Percentiles rank a stretch among this genome's conserved stretches.
phyloP scores from a whole-genome alignment of 306 rosid genomes.

The Cicer bijugum region DNA sequence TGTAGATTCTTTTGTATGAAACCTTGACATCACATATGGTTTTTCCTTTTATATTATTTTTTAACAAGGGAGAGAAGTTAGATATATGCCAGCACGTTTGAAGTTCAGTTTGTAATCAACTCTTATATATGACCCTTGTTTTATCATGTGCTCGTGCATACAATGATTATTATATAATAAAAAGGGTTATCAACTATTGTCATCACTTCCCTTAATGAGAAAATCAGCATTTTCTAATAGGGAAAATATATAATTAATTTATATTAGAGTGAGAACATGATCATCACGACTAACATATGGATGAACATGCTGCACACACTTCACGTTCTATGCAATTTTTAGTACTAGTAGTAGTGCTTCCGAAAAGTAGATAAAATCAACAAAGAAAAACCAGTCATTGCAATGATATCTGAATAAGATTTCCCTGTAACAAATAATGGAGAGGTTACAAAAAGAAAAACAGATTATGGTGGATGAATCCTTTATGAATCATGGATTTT shows the following conservation, averaged over 20 bases:
- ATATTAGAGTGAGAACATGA: constrained; percentile 46
- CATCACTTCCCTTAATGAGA: constrained; percentile 2
- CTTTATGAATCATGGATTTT: constrained; percentile 26
- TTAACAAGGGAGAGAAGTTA: neutral
- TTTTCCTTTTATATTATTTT: neutral
- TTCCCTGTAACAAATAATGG: constrained; percentile 13
- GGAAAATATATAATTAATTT: constrained; percentile 28
- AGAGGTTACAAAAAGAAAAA: constrained; percentile 56
- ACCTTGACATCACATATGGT: neutral
- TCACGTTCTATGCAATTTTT: neutral
- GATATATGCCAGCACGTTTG: constrained; percentile 24
- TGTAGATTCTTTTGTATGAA: constrained; percentile 7
- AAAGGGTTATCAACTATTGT: neutral
- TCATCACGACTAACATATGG: constrained; percentile 48
- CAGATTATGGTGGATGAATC: constrained; percentile 63
- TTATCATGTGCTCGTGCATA: constrained; percentile 30
- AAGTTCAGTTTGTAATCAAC: neutral
- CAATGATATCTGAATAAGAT: constrained; percentile 19
- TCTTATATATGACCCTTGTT: constrained; percentile 4
- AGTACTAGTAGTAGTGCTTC: neutral
- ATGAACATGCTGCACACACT: constrained; percentile 50
- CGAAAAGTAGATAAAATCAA: constrained; percentile 16
- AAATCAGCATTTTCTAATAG: constrained; percentile 39
- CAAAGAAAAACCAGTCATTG: neutral
- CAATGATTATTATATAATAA: neutral